These are phyloP conservation scores for Eucalyptus leucophloia DNA, from an alignment of 345 rosid genomes.

Conservation along the genomic window DNA sequence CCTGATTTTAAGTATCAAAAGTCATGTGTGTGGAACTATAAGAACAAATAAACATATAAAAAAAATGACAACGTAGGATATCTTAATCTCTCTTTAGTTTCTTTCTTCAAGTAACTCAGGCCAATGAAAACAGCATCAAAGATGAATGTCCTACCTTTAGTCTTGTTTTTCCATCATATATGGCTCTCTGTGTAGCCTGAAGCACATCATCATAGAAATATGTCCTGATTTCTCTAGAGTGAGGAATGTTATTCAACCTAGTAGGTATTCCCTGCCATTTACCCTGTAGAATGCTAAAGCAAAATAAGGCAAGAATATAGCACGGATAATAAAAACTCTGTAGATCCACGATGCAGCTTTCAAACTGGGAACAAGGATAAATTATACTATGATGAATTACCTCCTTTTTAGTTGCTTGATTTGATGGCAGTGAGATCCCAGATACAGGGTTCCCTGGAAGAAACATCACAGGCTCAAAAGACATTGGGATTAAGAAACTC, in stretches of 20 bases:
- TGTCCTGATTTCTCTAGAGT: constrained; percentile 81
- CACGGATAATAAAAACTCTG: not conserved
- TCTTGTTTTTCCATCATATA: constrained; percentile 58
- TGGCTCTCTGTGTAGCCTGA: constrained; percentile 63
- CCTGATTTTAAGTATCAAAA: not conserved
- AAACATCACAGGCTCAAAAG: not conserved
- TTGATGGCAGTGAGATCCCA: not conserved
- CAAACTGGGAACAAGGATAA: not conserved
- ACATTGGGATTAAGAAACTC: not conserved
- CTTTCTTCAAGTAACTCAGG: not conserved
- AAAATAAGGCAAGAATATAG: constrained; percentile 16
- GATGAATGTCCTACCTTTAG: constrained; percentile 32
- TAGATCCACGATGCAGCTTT: not conserved
- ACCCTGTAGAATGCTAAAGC: constrained; percentile 37
- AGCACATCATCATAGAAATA: constrained; percentile 89
- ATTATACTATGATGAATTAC: constrained; percentile 5
- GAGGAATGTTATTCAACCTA: constrained; percentile 86
- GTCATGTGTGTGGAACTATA: not conserved
- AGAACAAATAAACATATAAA: not conserved
- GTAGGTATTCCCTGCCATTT: constrained; percentile 96
- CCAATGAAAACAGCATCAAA: not conserved
- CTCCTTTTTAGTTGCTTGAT: constrained; percentile 25
- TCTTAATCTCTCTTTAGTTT: not conserved
- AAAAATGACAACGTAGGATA: not conserved
- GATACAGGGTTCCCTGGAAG: not conserved